Conservation (phyloP, 2,329 filamentous ascomycete genomes). For the Sporothrix brasiliensis region DNA sequence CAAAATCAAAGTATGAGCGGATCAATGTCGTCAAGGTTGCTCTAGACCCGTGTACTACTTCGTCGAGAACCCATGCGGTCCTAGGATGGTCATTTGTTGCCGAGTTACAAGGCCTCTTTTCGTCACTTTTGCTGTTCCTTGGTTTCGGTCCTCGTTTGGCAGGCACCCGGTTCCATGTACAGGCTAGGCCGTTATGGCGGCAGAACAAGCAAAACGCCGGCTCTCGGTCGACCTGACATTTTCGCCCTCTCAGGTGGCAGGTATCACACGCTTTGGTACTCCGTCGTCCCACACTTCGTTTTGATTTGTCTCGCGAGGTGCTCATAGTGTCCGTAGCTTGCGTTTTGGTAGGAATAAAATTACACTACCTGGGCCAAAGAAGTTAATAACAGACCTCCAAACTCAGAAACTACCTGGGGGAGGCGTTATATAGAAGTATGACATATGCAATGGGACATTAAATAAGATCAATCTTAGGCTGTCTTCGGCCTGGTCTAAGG, state of each 20-base stretch:
- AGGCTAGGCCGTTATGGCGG: conserved; percentile 1
- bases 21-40: background rate
- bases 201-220: conserved; percentile 19
- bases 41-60: conserved; percentile 15
- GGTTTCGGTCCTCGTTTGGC: conserved; percentile 29
- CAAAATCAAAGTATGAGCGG: conserved; percentile 30
- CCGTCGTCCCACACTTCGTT: background rate
- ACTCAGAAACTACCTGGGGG: background rate
- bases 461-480: background rate
- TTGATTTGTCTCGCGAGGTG: background rate
- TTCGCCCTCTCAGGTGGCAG: conserved; percentile 22
- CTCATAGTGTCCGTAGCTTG: background rate
- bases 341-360: background rate
- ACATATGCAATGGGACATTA: no score
- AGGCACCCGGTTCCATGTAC: conserved; percentile 24
- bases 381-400: no score
- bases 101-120: no score
- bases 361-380: no score
- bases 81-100: no score
- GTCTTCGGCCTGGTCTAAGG: background rate
- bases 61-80: background rate
- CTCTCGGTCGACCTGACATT: conserved; percentile 12
- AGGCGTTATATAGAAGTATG: background rate
- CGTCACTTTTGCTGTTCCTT: background rate
- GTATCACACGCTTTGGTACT: conserved; percentile 29